Base-by-base conservation (phyloP, 139 green algal genomes). In the Tetratostichococcus sp. region DNA sequence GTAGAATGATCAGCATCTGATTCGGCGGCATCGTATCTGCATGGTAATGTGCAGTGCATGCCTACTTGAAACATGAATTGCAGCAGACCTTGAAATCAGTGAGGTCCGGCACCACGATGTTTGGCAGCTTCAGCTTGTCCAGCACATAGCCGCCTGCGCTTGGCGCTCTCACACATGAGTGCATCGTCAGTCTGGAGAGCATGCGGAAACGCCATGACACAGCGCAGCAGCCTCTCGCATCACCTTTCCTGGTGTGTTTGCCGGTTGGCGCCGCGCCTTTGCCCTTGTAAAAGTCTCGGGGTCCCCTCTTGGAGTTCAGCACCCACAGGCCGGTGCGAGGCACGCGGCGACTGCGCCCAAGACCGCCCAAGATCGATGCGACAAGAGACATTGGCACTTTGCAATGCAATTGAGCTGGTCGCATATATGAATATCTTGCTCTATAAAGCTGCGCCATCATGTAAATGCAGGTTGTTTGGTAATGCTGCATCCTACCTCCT, bases 241-340 rank as follows among this genome's bases (percentile, higher is more conserved):
- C n/a, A 65, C 75, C 75, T 43, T 79, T 79, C 28, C 69, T 71
- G 5, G 75, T 79, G 35, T 79, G 75, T 17, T 42, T 59, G 26
- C 75, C 75, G 16, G 57, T 71, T 4, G 75, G 25, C 21, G 30
- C 30, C 17, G 35, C 68, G 34, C 75, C 75, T 26, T 79, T 79
- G n/a, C 75, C 75, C 28, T 79, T 79, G 75, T 79, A 79, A 43
- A 67, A 79, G 17, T 57, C 71, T 26, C 50, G 65, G 23, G 75
- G 75, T 22, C 75, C 75, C 14, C 57, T 28, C 42, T 79, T 79
- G 21, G 75, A 75, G 26, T 34, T 79, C 19, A 79, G 34, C 22
- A 66, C 39, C 43, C 66, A 75, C 33, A 70, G 58, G 2, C 75
- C 69, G 21, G 34, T 71, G 11, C 50, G 33, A 22, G 75, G 75